phyloP scores from a whole-genome alignment of 768 basidiomycete species.

The Panaeolus papilionaceus region DNA sequence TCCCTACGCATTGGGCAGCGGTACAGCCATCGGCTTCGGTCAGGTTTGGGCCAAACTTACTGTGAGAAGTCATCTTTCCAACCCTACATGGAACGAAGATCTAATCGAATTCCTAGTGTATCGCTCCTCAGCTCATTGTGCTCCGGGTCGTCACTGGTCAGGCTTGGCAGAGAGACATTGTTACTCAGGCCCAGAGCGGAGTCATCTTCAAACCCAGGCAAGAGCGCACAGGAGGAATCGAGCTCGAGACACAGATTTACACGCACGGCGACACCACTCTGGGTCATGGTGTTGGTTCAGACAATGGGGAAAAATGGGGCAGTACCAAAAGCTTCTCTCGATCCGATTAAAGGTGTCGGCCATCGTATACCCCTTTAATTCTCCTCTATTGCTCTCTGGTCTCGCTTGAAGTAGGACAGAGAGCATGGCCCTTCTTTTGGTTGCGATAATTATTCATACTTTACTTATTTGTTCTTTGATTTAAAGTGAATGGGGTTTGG shows the following conservation, averaged over 20 bases:
- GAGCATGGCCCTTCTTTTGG: neutral
- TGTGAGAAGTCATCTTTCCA: conserved; percentile 29
- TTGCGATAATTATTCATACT: conserved; percentile 5
- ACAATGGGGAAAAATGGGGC: conserved; percentile 28
- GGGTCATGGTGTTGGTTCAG: conserved; percentile 18
- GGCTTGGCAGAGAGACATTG: conserved; percentile 31
- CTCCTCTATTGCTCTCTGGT: neutral
- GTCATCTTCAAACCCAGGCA: conserved; percentile 28
- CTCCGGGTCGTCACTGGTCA: conserved; percentile 32
- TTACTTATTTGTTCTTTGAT: neutral
- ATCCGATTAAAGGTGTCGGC: neutral
- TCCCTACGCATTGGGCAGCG: conserved; percentile 39
- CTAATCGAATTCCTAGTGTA: conserved; percentile 24
- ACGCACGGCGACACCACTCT: conserved; percentile 30
- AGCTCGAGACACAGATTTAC: conserved; percentile 27
- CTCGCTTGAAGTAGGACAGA: neutral
- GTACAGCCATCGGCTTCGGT: conserved; percentile 39
- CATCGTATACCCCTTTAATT: neutral
- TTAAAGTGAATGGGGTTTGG: neutral
- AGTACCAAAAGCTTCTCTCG: conserved; percentile 21
- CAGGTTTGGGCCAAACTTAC: conserved; percentile 48
- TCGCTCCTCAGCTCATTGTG: conserved; percentile 33
- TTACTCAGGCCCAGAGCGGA: conserved; percentile 30
- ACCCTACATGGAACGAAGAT: neutral
- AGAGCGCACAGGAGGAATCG: conserved; percentile 27